A percentile compares a stretch with the other conserved stretches of the same genome.
Evolutionary conservation across 2,329 filamentous ascomycete genomes (phyloP).

Genomic region (Myriosclerotinia scirpicola): DNA sequence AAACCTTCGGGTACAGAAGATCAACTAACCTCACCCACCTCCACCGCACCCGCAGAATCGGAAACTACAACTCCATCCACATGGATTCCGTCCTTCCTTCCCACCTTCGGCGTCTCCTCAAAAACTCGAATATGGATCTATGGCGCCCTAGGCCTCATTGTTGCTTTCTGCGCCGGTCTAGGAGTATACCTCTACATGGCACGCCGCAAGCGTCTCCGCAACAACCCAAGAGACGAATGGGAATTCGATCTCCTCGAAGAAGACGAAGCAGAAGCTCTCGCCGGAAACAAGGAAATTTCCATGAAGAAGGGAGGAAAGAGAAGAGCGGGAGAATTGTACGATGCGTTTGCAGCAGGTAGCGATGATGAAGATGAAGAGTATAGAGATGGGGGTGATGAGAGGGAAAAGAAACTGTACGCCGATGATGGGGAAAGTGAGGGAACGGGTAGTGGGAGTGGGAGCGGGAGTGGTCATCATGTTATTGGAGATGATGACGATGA

Average conservation of each 20-base stretch:
- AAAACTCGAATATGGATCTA: constrained; percentile 93
- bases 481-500: constrained; percentile 50
- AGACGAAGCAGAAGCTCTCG: constrained; percentile 64
- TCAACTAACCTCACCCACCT: constrained; percentile 26
- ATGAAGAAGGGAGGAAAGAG: constrained; percentile 52
- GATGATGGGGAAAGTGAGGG: constrained; percentile 42
- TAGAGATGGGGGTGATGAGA: constrained; percentile 41
- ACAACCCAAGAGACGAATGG: constrained; percentile 77
- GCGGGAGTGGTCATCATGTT: constrained; percentile 47
- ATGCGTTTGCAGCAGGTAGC: constrained; percentile 89
- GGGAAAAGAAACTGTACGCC: constrained; percentile 40
- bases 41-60: constrained; percentile 36
- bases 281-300: constrained; percentile 45
- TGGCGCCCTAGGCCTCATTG: constrained; percentile 79
- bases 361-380: constrained; percentile 66
- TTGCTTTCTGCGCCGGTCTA: constrained; percentile 77
- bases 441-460: constrained; percentile 31
- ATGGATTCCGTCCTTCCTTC: constrained; percentile 82
- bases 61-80: constrained; percentile 39
- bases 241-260: constrained; percentile 93
- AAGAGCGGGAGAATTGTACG: constrained; percentile 87
- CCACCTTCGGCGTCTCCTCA: constrained; percentile 85
- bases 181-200: constrained; percentile 81
- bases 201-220: constrained; percentile 72
- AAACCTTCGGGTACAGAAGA: constrained; percentile 37